Base-by-base conservation (phyloP, 805 yeast species). In the Nakazawaea ishiwadae region DNA sequence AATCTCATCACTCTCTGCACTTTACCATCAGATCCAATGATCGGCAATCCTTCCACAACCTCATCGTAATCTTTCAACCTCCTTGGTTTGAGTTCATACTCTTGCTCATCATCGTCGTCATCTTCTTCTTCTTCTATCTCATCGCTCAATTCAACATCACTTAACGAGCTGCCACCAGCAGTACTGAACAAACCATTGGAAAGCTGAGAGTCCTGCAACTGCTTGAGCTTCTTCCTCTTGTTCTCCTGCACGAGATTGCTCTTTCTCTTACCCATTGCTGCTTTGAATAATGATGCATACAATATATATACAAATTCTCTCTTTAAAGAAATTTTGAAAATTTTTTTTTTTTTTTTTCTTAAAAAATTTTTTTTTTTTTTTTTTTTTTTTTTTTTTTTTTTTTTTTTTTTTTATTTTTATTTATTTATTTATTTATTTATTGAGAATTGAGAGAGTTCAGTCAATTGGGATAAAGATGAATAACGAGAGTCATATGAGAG, bases 11-110 rank as follows among this genome's bases (percentile, higher is more conserved):
- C 85, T 52, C 95, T 71, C 59, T 81, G 77, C n/a, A 91, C 68
- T 39, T 68, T 72, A 41, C 96, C 96, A 47, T 79, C 86, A 12
- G 71, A 69, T 4, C 71, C 66, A 52, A 83, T 84, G 40, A 90
- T 85, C 1, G 98, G 98, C 42, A 91, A 69, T 9, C 84, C 81
- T 55, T 85, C 96, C 4, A 73, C 70, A 37, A 59, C 39, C 4
- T 65, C 68, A 5, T 67, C 71, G 9, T 62, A 63, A 10, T 66
- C 60, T 15, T 62, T 62, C 48, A 78, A 61, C 3, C 59, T 52
- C 58, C 98, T 73, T 1, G 96, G 95, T 42, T 57, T 63, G 49
- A 69, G 61, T 56, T 90, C 98, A 52, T 87, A 89, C 42, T 78
- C 90, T 53, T 80, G 85, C 52, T 86, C 95, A 44, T 75, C 81